These are phyloP conservation scores for Xylaria palmicola DNA, from an alignment of 495 filamentous ascomycete species.

Conservation along the genomic window DNA sequence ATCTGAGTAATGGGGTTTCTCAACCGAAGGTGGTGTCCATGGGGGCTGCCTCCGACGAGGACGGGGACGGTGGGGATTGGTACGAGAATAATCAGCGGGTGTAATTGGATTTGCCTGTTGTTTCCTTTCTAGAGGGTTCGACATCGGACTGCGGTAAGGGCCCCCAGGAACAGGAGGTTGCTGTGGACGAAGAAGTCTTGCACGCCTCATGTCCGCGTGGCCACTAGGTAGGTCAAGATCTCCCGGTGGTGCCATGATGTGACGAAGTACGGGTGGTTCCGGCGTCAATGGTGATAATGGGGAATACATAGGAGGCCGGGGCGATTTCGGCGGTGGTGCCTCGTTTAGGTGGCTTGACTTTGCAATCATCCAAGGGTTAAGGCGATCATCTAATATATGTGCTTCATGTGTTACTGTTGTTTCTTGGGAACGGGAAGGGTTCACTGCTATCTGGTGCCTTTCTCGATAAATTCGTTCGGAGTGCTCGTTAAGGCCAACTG, in stretches of 20 bases:
- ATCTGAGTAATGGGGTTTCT: background rate
- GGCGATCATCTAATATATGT: conserved; percentile 19
- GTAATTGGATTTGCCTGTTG: background rate
- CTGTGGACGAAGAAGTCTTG: background rate
- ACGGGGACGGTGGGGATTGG: conserved; percentile 1
- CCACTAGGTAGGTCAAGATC: conserved; percentile 28
- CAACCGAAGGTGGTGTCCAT: conserved; percentile 26
- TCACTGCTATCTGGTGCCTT: conserved; percentile 11
- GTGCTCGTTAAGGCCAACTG: conserved; percentile 29
- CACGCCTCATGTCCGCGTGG: conserved; percentile 8
- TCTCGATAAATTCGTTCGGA: conserved; percentile 18
- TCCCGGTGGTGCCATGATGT: conserved; percentile 25
- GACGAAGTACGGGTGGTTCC: conserved; percentile 28
- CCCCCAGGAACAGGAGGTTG: conserved; percentile 19
- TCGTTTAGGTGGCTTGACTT: conserved; percentile 48
- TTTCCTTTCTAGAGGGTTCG: conserved; percentile 13
- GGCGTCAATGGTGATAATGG: conserved; percentile 15
- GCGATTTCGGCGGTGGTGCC: background rate
- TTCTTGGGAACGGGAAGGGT: conserved; percentile 3
- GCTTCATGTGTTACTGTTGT: conserved; percentile 16
- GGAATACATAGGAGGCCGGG: background rate
- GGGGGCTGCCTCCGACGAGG: conserved; percentile 16
- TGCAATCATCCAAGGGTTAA: conserved; percentile 62
- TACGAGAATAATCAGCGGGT: background rate
- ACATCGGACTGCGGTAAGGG: conserved; percentile 27